Percentiles rank a stretch among this genome's conserved stretches.
phyloP scores from a whole-genome alignment of 805 yeast genomes.

The Candida sanyiensis region DNA sequence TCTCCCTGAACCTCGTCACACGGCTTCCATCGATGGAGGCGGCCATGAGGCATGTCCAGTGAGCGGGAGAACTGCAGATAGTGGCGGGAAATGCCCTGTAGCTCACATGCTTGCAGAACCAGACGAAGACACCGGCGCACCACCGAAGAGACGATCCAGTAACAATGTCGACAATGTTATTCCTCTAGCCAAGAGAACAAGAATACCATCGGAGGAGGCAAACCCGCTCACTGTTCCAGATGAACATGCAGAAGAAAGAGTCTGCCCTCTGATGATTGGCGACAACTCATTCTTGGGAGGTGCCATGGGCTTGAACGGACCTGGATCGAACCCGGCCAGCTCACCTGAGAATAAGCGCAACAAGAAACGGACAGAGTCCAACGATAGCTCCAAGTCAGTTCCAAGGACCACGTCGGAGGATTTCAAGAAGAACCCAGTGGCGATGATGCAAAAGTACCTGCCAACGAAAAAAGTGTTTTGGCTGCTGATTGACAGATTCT shows the following conservation, averaged over 20 bases:
- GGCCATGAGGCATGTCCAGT: conserved; percentile 16
- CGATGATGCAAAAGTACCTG: conserved; percentile 36
- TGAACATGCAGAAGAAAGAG: conserved; percentile 28
- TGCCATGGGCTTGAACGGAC: neutral
- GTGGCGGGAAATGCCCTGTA: conserved; percentile 21
- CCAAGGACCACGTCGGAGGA: conserved; percentile 17
- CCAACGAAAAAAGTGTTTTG: conserved; percentile 54
- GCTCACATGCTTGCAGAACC: conserved; percentile 15
- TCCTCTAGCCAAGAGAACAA: too few relatives aligned
- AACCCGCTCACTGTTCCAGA: conserved; percentile 3
- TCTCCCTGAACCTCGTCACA: conserved; percentile 1
- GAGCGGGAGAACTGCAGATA: conserved; percentile 12
- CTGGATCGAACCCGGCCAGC: neutral
- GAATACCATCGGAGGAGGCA: too few relatives aligned
- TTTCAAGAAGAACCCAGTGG: conserved; percentile 25
- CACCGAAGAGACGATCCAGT: too few relatives aligned
- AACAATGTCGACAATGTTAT: too few relatives aligned
- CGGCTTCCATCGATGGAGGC: neutral
- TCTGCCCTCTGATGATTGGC: conserved; percentile 42
- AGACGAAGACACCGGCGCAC: neutral
- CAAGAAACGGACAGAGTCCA: conserved; percentile 17
- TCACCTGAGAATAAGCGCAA: conserved; percentile 9
- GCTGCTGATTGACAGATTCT: conserved; percentile 52
- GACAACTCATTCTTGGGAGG: conserved; percentile 29
- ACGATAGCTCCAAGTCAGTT: conserved; percentile 7